Conservation (phyloP, 805 yeast species). For the Kodamaea kakaduensis region DNA sequence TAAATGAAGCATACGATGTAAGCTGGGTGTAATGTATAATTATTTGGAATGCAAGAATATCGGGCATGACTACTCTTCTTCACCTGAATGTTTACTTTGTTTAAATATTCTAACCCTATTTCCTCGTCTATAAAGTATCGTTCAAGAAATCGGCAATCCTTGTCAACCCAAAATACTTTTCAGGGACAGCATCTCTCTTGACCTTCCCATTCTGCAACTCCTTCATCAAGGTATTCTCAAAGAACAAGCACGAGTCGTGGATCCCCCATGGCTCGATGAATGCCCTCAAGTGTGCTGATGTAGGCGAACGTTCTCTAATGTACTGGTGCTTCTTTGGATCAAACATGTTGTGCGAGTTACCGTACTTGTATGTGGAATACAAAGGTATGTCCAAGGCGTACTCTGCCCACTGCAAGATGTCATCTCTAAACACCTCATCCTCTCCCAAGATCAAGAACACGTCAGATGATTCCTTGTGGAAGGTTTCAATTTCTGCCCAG, state of each 20-base stretch:
- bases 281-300: constrained; percentile 19
- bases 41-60: too few relatives aligned
- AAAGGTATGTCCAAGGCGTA: constrained; percentile 30
- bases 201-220: constrained; percentile 11
- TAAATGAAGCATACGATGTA: too few relatives aligned
- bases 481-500: constrained; percentile 33
- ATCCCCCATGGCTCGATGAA: constrained; percentile 36
- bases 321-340: constrained; percentile 20
- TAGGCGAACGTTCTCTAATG: constrained; percentile 14
- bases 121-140: constrained; percentile 18
- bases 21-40: too few relatives aligned
- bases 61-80: too few relatives aligned
- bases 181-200: constrained; percentile 8
- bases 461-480: constrained; percentile 20
- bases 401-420: constrained; percentile 32
- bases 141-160: constrained; percentile 24
- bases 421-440: constrained; percentile 41
- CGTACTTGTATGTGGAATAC: constrained; percentile 19
- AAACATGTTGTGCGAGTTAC: constrained; percentile 21
- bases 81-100: too few relatives aligned
- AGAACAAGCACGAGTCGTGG: constrained; percentile 28
- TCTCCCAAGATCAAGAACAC: constrained; percentile 37
- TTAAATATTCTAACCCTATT: background rate
- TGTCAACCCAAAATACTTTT: constrained; percentile 21
- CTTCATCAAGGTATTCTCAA: constrained; percentile 22